phyloP scores from a whole-genome alignment of 441 rosid genomes.

The Eruca vesicaria region DNA sequence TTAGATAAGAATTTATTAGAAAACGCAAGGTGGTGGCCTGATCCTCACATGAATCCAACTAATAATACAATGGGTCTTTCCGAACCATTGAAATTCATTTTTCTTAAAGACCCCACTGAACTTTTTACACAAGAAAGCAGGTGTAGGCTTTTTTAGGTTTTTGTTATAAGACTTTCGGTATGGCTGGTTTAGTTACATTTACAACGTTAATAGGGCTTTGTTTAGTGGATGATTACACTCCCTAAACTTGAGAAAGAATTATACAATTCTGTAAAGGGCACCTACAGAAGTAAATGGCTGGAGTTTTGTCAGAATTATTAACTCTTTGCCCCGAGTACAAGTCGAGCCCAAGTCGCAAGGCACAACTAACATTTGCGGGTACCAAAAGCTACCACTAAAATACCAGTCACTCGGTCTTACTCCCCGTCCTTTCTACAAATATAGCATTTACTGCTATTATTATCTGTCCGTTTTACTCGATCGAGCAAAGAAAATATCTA shows the following conservation, averaged over 20 bases:
- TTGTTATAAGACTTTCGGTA: neutral
- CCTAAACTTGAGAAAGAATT: neutral
- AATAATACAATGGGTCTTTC: conserved; percentile 21
- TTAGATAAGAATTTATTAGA: conserved; percentile 30
- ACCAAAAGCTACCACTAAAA: neutral
- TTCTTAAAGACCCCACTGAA: neutral
- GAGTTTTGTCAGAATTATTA: neutral
- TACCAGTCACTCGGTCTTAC: neutral
- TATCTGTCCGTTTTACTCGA: neutral
- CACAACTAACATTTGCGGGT: neutral
- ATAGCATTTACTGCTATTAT: neutral
- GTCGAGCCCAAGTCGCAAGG: neutral
- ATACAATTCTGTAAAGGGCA: neutral
- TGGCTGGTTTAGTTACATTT: neutral
- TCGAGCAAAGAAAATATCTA: neutral
- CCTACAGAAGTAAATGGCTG: neutral
- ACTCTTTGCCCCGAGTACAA: neutral
- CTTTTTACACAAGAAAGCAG: conserved; percentile 20
- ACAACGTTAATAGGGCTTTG: neutral
- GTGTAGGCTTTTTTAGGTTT: neutral
- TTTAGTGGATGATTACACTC: neutral
- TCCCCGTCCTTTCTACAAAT: neutral
- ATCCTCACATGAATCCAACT: conserved; percentile 33
- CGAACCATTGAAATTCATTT: neutral
- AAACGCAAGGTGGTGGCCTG: conserved; percentile 34